Conservation (phyloP, 2,329 filamentous ascomycete species). For the Paramyrothecium roridum region DNA sequence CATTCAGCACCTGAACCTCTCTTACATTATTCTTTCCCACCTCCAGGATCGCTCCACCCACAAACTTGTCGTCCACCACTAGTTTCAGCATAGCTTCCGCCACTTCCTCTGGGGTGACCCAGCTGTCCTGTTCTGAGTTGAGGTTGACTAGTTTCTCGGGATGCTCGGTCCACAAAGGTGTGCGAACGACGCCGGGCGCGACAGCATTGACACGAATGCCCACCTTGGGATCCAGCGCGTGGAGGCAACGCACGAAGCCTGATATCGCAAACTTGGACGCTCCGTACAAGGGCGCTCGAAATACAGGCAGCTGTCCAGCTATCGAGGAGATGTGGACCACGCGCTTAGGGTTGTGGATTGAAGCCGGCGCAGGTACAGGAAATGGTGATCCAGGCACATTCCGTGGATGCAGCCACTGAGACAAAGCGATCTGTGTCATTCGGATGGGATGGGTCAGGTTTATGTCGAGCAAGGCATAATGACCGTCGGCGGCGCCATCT, state of each 20-base stretch:
- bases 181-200: neutral
- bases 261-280: constrained; percentile 33
- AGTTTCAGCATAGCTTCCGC: constrained; percentile 40
- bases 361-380: no score
- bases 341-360: constrained; percentile 33
- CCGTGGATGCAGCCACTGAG: constrained; percentile 31
- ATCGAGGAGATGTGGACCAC: constrained; percentile 31
- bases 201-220: neutral
- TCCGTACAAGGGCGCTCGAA: constrained; percentile 31
- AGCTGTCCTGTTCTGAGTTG: constrained; percentile 28
- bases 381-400: no score
- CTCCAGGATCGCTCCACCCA: constrained; percentile 39
- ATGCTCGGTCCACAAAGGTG: constrained; percentile 42
- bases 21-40: no score
- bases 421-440: constrained; percentile 32
- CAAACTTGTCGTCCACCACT: constrained; percentile 26
- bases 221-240: constrained; percentile 19
- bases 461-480: constrained; percentile 32
- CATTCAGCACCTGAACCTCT: no score
- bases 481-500: constrained; percentile 22
- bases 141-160: constrained; percentile 38
- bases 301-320: constrained; percentile 22
- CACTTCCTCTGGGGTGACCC: constrained; percentile 38
- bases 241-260: constrained; percentile 29
- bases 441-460: constrained; percentile 34